These are phyloP conservation scores for Boletus edulis DNA, from an alignment of 768 basidiomycete genomes.

Conservation along the genomic window DNA sequence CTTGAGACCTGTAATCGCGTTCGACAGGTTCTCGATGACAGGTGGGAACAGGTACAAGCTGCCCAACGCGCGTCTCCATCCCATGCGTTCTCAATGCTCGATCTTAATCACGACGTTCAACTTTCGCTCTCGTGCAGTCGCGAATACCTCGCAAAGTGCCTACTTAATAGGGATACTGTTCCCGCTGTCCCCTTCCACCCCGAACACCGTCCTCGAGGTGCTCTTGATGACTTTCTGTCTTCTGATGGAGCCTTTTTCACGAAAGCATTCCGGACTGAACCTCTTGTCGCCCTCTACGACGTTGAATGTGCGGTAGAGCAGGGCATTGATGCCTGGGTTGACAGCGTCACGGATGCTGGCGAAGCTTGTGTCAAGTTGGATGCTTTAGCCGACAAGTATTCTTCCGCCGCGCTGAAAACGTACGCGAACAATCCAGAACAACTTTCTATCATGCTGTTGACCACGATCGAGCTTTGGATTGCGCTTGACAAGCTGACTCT, in stretches of 20 bases:
- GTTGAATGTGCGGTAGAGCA: slow-evolving; percentile 34
- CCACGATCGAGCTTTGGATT: slow-evolving; percentile 46
- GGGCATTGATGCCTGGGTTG: slow-evolving; percentile 33
- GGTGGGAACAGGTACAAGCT: slow-evolving; percentile 35
- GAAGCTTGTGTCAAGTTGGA: slow-evolving; percentile 26
- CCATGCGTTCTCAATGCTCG: slow-evolving; percentile 6
- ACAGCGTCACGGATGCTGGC: slow-evolving; percentile 11
- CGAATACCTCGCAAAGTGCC: slow-evolving; percentile 26
- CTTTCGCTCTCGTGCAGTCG: slow-evolving; percentile 33
- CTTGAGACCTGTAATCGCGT: slow-evolving; percentile 37
- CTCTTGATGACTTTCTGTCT: slow-evolving; percentile 11
- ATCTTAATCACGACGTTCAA: slow-evolving; percentile 28
- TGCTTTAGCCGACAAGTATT: slow-evolving; percentile 24
- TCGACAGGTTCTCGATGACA: slow-evolving; percentile 33
- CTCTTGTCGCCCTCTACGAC: slow-evolving; percentile 31
- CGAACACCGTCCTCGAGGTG: slow-evolving; percentile 3
- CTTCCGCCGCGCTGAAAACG: slow-evolving; percentile 16
- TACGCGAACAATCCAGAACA: slow-evolving; percentile 37
- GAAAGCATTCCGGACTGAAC: background rate
- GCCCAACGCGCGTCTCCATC: slow-evolving; percentile 21
- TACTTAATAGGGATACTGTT: slow-evolving; percentile 2
- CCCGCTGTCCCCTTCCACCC: slow-evolving; percentile 3
- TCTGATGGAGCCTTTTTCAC: slow-evolving; percentile 8
- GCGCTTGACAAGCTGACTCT: slow-evolving; percentile 41
- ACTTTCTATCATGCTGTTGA: slow-evolving; percentile 39